phyloP scores from a whole-genome alignment of 352 stramenopile genomes.

The Salisapilia sapeloensis region DNA sequence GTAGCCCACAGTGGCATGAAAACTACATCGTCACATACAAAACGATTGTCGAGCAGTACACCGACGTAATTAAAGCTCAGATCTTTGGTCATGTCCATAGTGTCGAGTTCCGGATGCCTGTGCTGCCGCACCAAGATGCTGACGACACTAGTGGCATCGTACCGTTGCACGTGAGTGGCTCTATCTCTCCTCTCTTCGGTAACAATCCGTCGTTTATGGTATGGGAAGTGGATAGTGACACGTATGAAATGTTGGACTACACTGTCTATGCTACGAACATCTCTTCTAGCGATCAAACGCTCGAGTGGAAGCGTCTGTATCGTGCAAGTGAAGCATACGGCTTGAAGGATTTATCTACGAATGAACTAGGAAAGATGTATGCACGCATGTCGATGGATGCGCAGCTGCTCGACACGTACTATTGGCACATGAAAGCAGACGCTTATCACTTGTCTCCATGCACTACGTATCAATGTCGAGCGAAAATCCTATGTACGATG shows the following conservation, averaged over 20 bases:
- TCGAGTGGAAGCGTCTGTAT: conserved; percentile 38
- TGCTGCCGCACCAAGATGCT: conserved; percentile 4
- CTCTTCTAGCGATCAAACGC: conserved; percentile 10
- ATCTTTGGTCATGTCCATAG: conserved; percentile 88
- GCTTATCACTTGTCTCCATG: conserved; percentile 30
- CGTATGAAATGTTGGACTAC: conserved; percentile 57
- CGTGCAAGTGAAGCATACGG: conserved; percentile 34
- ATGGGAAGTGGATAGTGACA: conserved; percentile 47
- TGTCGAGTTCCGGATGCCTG: conserved; percentile 75
- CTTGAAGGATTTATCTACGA: conserved; percentile 22
- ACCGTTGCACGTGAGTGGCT: conserved; percentile 64
- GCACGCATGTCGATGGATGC: conserved; percentile 24
- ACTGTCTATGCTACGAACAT: conserved; percentile 67
- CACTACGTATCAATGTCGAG: conserved; percentile 19
- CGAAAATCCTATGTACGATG: conserved; percentile 43
- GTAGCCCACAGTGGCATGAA: conserved; percentile 70
- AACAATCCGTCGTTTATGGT: conserved; percentile 87
- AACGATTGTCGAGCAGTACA: conserved; percentile 37
- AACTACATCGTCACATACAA: conserved; percentile 76
- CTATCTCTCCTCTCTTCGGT: conserved; percentile 79
- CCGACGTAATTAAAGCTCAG: conserved; percentile 57
- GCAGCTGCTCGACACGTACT: conserved; percentile 48
- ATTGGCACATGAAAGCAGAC: conserved; percentile 73
- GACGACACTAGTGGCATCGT: conserved; percentile 13
- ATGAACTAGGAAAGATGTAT: conserved; percentile 22